Evolutionary conservation across 2,329 filamentous ascomycete genomes (phyloP).

Genomic region (Arthrobotrys megalospora): DNA sequence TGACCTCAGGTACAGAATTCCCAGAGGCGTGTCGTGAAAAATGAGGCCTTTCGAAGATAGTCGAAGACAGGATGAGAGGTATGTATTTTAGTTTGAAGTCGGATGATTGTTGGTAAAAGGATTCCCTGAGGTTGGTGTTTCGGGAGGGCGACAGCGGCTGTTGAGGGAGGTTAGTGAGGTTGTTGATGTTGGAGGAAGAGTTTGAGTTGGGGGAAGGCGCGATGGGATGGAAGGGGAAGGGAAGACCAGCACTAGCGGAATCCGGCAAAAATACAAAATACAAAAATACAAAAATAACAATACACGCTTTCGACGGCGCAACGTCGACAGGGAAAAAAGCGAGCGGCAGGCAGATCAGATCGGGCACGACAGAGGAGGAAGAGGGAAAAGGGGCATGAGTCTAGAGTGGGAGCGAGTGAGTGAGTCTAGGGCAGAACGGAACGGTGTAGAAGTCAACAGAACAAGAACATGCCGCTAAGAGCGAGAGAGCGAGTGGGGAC

Average conservation of each 20-base stretch:
- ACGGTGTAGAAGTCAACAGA: constrained; percentile 46
- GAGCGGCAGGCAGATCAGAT: no score
- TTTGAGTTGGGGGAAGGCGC: constrained; percentile 32
- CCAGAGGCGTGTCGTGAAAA: constrained; percentile 31
- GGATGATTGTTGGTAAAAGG: constrained; percentile 34
- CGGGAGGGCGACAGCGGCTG: constrained; percentile 46
- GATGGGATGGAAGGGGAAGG: constrained; percentile 31
- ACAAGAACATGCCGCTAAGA: constrained; percentile 13
- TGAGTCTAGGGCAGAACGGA: constrained; percentile 5
- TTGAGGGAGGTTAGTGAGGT: constrained; percentile 54
- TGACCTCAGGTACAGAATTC: constrained; percentile 38
- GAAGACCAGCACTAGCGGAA: constrained; percentile 33
- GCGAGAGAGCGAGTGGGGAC: neutral
- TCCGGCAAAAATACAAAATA: constrained; percentile 38
- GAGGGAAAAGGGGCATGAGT: constrained; percentile 21
- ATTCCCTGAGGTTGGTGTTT: constrained; percentile 46
- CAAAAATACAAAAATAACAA: constrained; percentile 43
- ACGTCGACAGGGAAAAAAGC: constrained; percentile 34
- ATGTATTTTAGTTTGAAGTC: constrained; percentile 37
- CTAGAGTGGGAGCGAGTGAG: neutral
- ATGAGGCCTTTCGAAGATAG: constrained; percentile 21
- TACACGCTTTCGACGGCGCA: constrained; percentile 48
- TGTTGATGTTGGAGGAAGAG: constrained; percentile 54
- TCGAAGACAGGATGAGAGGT: constrained; percentile 11
- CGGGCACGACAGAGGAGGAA: neutral